phyloP scores from a whole-genome alignment of 139 green algal genomes.

The Micractinium conductrix region DNA sequence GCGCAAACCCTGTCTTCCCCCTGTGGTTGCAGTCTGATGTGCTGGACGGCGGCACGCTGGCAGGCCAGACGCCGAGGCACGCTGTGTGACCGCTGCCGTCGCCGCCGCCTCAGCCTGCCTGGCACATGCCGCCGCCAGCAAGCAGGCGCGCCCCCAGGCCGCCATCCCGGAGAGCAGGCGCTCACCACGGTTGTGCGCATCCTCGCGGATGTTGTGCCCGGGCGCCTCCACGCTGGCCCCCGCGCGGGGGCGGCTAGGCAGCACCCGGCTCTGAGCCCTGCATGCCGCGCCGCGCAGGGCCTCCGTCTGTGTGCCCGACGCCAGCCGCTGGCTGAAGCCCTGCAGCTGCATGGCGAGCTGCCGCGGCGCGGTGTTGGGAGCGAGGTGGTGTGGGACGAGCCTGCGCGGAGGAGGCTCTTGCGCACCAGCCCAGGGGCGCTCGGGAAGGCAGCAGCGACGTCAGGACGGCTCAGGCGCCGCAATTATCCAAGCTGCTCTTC shows the following conservation, averaged over 20 bases:
- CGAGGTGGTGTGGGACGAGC: too few species aligned
- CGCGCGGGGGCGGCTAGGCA: neutral
- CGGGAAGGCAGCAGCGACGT: too few species aligned
- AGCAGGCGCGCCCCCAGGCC: neutral
- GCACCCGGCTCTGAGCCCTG: neutral
- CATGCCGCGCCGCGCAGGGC: slow-evolving; percentile 12
- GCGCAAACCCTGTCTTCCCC: too few species aligned
- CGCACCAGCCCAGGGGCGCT: too few species aligned
- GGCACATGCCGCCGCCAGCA: neutral
- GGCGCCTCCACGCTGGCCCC: slow-evolving; percentile 5
- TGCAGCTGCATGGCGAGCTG: slow-evolving; percentile 11
- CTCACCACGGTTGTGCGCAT: slow-evolving; percentile 36
- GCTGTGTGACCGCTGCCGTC: neutral
- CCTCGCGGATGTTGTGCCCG: slow-evolving; percentile 32
- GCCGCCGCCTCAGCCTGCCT: too few species aligned
- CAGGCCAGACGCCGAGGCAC: too few species aligned
- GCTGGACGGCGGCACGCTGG: too few species aligned
- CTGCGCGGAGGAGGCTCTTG: too few species aligned
- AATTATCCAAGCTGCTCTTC: too few species aligned
- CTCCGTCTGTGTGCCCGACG: slow-evolving; percentile 1
- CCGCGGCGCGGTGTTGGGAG: neutral
- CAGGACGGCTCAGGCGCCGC: too few species aligned
- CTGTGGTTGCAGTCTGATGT: neutral
- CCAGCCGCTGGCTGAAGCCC: slow-evolving; percentile 23
- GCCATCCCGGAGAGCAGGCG: too few species aligned